Base-by-base conservation (phyloP, 1,139 yeast species). In the Nematodospora anomalae region DNA sequence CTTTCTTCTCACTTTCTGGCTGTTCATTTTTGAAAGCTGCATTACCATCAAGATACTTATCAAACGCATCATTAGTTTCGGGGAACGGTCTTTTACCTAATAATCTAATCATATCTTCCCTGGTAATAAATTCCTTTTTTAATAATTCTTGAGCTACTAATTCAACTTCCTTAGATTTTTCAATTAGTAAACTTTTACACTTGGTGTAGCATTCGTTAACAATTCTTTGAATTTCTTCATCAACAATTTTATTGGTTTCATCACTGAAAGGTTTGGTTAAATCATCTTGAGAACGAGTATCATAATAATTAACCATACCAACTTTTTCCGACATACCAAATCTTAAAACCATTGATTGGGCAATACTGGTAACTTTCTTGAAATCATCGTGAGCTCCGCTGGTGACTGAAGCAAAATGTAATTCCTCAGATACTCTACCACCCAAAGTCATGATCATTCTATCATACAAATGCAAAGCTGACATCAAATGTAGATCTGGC, bases 391-490 rank as follows among this genome's bases (percentile, higher is more conserved):
- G 81, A 0, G 96, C 98, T 45, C 98, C 98, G 39, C 95, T 82
- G 3, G 97, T 90, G 13, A 92, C 97, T 4, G 90, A 79, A 29
- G 78, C 76, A 58, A 92, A 92, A 59, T 90, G 89, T 31, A 92
- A 63, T 63, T 92, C 97, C 62, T 92, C 98, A 30, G 95, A 83
- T 3, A 92, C 97, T 52, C 98, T 77, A 4, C 98, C 98, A 34
- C 97, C 98, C 36, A 92, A 73, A 0, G 97, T 88, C 97, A 92
- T 92, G 16, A 90, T 80, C 96, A 92, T 92, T 50, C 96, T 74
- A 58, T 92, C 96, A 49, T 68, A 66, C 48, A 90, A 78, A 62
- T 92, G 96, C 47, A 80, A 80, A 43, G 84, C 79, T 16, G 86
- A 79, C 52, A 87, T 74, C 52, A 92, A 72, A 52, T 89, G 88